Conservation (phyloP, 257 asterid species). For the Nicotiana noctiflora region DNA sequence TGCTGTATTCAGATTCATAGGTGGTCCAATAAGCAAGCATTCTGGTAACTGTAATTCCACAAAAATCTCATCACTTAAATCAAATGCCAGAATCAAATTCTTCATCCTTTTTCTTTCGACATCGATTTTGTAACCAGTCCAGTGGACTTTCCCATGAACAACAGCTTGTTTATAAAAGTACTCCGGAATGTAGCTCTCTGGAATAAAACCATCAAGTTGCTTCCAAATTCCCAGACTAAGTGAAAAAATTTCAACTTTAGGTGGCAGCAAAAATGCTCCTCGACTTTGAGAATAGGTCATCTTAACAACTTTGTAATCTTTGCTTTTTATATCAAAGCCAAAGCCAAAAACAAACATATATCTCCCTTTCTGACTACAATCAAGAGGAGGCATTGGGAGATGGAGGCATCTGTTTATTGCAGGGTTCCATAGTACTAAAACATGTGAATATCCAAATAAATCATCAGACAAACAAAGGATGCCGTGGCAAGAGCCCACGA, state of each 20-base stretch:
- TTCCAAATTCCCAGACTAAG: slow-evolving; percentile 7
- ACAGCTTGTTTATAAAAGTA: slow-evolving; percentile 7
- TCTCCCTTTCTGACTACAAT: background rate
- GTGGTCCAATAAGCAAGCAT: background rate
- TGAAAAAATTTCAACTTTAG: slow-evolving; percentile 14
- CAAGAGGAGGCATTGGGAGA: slow-evolving; percentile 13
- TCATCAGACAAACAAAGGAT: slow-evolving; percentile 31
- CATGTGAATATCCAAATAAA: slow-evolving; percentile 11
- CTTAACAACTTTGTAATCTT: slow-evolving; percentile 13
- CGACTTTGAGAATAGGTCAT: slow-evolving; percentile 6
- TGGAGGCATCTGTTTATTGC: slow-evolving; percentile 16
- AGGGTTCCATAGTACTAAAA: slow-evolving; percentile 33
- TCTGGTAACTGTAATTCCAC: slow-evolving; percentile 7
- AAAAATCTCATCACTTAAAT: slow-evolving; percentile 11
- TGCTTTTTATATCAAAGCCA: slow-evolving; percentile 13
- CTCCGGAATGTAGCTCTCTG: slow-evolving; percentile 7
- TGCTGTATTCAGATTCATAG: background rate
- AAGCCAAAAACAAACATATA: slow-evolving; percentile 9
- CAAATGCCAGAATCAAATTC: slow-evolving; percentile 12
- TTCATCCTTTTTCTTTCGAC: background rate
- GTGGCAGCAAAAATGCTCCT: background rate
- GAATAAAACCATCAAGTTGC: background rate
- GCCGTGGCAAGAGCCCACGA: slow-evolving; percentile 34
- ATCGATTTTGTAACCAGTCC: slow-evolving; percentile 1
- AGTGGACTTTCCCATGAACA: slow-evolving; percentile 8